Base-by-base conservation (phyloP, 176 grass and related monocot genomes). In the Thalia dealbata region DNA sequence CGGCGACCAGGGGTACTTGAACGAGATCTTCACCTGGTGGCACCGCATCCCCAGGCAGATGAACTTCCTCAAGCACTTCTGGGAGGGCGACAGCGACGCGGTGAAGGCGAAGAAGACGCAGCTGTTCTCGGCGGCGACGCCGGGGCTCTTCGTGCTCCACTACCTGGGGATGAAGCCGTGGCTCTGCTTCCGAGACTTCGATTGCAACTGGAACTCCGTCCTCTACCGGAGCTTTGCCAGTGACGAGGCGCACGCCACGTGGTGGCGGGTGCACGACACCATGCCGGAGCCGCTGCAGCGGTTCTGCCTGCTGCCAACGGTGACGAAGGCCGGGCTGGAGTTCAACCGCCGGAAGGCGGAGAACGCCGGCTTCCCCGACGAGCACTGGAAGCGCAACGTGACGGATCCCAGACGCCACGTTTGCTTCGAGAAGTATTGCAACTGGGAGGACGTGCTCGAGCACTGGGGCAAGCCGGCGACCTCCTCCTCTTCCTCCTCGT, bases 1-100 rank as follows among this genome's bases (percentile, higher is more conserved):
- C 18, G 93, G 93, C 3, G 89, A 97, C 32, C 93, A 97, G 71
- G 93, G 93, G 0, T 97, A 92, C 51, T 61, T 97, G 66, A 97
- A 97, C 50, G 93, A 92, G 83, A 92, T 96, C 64, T 96, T 96
- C 79, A 96, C 92, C 14, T 92, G 92, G 92, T 96, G 89, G 92
- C 92, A 96, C 45, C 77, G 92, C 0, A 92, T 96, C 61, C 92
- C 92, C 0, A 89, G 75, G 52, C 89, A 92, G 50, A 96, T 96
- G 92, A 96, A 96, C 29, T 96, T 92, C 75, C 64, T 96, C 82
- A 96, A 96, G 77, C 92, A 96, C 78, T 96, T 96, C 76, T 96
- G 92, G 92, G 89, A 96, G 71, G 92, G 92, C 30, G 92, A 96
- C 30, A 89, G 85, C 79, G 86, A 91, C 25, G 79, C 23, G 14